These are phyloP conservation scores for Tardiomyces digboiensis DNA, from an alignment of 1,139 yeast species.

Conservation along the genomic window DNA sequence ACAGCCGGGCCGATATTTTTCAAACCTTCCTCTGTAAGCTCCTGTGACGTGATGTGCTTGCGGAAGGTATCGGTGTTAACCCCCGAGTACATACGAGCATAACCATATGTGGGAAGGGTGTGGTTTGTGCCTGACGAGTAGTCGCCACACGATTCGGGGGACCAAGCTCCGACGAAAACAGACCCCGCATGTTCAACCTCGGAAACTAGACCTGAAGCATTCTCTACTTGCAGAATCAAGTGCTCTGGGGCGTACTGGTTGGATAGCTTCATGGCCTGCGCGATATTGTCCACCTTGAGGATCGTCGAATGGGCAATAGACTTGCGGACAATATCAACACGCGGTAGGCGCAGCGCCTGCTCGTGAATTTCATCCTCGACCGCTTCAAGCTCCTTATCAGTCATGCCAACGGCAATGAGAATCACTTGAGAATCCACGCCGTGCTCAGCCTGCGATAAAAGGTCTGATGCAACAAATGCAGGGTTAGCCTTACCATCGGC, in stretches of 20 bases:
- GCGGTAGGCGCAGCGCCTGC: constrained; percentile 83
- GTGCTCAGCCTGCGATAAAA: constrained; percentile 97
- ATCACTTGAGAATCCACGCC: constrained; percentile 98
- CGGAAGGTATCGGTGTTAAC: constrained; percentile 95
- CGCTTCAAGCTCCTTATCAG: constrained; percentile 46
- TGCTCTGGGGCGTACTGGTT: constrained; percentile 97
- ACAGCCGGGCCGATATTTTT: constrained; percentile 88
- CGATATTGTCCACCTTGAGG: constrained; percentile 53
- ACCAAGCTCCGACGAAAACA: constrained; percentile 89
- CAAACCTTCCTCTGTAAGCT: constrained; percentile 77
- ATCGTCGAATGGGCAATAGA: constrained; percentile 89
- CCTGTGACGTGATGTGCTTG: constrained; percentile 90
- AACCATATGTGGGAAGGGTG: constrained; percentile 96
- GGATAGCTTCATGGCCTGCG: constrained; percentile 74
- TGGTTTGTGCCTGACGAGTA: constrained; percentile 97
- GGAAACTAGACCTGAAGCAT: constrained; percentile 64
- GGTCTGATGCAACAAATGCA: constrained; percentile 91
- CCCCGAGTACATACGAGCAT: constrained; percentile 95
- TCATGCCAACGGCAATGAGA: constrained; percentile 70
- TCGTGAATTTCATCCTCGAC: constrained; percentile 73
- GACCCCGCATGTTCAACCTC: constrained; percentile 90
- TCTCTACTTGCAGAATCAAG: constrained; percentile 76
- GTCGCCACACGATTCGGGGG: constrained; percentile 98
- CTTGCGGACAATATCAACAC: constrained; percentile 87
- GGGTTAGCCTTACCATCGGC: constrained; percentile 87